Conservation (phyloP, 1,139 yeast species). For the Nakaseomyces sp. region DNA sequence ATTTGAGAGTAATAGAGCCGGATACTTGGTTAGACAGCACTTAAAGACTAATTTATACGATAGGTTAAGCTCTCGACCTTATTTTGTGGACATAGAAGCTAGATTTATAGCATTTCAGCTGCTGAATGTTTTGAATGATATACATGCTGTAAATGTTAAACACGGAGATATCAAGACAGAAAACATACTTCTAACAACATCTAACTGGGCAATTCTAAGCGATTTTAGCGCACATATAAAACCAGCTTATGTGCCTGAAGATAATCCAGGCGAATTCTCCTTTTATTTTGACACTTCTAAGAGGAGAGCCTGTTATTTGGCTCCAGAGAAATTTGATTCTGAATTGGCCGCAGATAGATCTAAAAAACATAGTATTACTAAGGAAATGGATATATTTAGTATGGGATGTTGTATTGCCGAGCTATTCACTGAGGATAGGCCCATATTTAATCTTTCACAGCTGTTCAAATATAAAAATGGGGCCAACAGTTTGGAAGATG, state of each 20-base stretch:
- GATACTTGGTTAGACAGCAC: slow-evolving; percentile 78
- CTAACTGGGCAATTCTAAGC: slow-evolving; percentile 77
- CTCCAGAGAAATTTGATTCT: slow-evolving; percentile 76
- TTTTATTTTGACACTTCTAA: slow-evolving; percentile 88
- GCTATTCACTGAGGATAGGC: slow-evolving; percentile 74
- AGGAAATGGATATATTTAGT: slow-evolving; percentile 80
- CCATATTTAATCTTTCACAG: slow-evolving; percentile 79
- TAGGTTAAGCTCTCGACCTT: slow-evolving; percentile 79
- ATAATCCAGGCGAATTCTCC: slow-evolving; percentile 88
- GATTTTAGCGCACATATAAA: slow-evolving; percentile 75
- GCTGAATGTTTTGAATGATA: slow-evolving; percentile 47
- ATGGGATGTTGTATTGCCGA: slow-evolving; percentile 92
- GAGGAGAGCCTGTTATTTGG: slow-evolving; percentile 79
- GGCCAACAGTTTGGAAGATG: slow-evolving; percentile 50
- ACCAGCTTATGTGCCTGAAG: slow-evolving; percentile 82
- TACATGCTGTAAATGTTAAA: slow-evolving; percentile 53
- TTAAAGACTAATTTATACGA: slow-evolving; percentile 75
- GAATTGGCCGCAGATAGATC: slow-evolving; percentile 19
- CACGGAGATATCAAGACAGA: slow-evolving; percentile 95
- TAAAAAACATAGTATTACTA: slow-evolving; percentile 37
- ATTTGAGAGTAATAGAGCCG: slow-evolving; percentile 86
- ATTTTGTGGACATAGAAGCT: slow-evolving; percentile 72
- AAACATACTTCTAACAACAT: slow-evolving; percentile 75
- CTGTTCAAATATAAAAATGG: slow-evolving; percentile 70
- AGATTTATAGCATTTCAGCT: slow-evolving; percentile 79